Base-by-base conservation (phyloP, 202 grass and related monocot species). In the Carex sylvatica region DNA sequence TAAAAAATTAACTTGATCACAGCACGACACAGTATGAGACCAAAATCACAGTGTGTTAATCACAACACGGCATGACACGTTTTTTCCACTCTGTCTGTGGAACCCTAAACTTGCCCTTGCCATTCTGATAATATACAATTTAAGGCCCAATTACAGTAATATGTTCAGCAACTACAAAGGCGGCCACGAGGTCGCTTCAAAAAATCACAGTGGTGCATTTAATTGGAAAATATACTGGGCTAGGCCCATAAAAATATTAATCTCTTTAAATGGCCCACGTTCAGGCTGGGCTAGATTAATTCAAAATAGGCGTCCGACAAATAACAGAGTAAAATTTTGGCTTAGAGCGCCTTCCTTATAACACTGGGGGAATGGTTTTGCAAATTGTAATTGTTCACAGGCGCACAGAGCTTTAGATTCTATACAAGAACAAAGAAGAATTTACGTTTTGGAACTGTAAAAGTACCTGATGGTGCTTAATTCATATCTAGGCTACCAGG, bases 401-500 rank as follows among this genome's bases (percentile, higher is more conserved):
- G 2, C 2, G 13, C 12, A 33, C 13, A 75, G 72, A 7, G 13
- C 47, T 53, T 0, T 30, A 31, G 49, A 6, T 33, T 75, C 6
- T 55, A 55, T 56, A 55, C 24, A 72, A 49, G 40, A 70, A 72
- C 10, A 10, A 49, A 24, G 40, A 49, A 71, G 9, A 23, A 46
- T 47, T 19, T 47, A 46, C 46, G n/a, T 71, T 22, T 24, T 75
- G 15, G 51, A 58, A 56, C 26, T 58, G 6, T 56, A n/a, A 35
- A 40, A 56, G 5, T 56, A 58, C 1, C 15, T 56, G 10, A 20
- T 58, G 26, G 7, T 62, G 35, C 19, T 80, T 65, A 60, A 60
- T 56, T 51, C 15, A 47, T 72, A 65, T 87, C 42, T 60, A 98
- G 95, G 82, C 84, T 98, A 78, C 95, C 91, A 49, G 95, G 95